Conservation (phyloP, 768 basidiomycete genomes). For the Hygrocybe coccinea region DNA sequence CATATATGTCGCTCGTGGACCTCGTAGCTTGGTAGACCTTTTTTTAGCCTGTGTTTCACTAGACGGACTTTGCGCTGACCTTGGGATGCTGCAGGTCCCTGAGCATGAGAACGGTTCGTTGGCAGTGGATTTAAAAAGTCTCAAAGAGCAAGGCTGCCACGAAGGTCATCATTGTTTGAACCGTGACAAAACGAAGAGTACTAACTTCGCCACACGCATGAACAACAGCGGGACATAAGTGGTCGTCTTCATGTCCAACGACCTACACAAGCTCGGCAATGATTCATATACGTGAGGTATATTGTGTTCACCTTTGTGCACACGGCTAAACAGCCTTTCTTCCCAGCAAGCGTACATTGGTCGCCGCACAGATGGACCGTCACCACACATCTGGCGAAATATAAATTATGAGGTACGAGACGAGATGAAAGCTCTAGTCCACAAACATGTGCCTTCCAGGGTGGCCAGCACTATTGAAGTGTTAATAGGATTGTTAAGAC, state of each 20-base stretch:
- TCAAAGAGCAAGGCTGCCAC: constrained; percentile 40
- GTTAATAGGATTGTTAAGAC: neutral
- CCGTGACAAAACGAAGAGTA: constrained; percentile 2
- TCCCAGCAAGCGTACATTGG: constrained; percentile 41
- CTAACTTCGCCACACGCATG: constrained; percentile 55
- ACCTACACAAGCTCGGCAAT: neutral
- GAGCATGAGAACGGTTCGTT: constrained; percentile 37
- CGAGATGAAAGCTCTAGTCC: neutral
- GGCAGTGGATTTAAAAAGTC: constrained; percentile 23
- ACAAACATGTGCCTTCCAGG: constrained; percentile 52
- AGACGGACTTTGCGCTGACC: constrained; percentile 25
- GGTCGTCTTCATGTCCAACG: constrained; percentile 24
- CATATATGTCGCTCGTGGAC: constrained; percentile 47
- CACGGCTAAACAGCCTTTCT: constrained; percentile 45
- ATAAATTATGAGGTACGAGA: neutral
- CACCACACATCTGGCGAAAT: constrained; percentile 44
- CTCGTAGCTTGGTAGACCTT: constrained; percentile 34
- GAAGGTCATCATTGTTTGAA: constrained; percentile 8
- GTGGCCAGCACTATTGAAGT: constrained; percentile 49
- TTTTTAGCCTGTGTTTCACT: neutral
- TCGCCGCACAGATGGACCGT: constrained; percentile 52
- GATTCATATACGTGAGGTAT: neutral
- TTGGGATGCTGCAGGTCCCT: constrained; percentile 39
- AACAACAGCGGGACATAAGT: constrained; percentile 46
- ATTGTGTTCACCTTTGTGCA: constrained; percentile 43